Evolutionary conservation across 2,329 filamentous ascomycete genomes (phyloP).

Genomic region (Lecanicillium sp.): DNA sequence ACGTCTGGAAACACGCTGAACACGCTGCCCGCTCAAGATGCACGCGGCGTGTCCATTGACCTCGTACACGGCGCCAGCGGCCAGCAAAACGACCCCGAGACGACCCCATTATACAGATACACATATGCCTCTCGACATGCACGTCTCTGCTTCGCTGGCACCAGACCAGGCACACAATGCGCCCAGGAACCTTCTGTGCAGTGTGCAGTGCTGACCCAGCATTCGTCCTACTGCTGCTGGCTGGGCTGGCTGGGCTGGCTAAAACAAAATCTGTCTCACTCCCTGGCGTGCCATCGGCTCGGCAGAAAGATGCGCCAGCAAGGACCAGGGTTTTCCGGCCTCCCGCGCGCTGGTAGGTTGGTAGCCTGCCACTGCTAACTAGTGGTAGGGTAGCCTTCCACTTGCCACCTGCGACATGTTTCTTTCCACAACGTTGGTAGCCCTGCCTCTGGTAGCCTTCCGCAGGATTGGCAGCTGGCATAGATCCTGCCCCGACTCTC

Average conservation of each 20-base stretch:
- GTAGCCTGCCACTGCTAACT: neutral
- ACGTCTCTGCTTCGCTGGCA: neutral
- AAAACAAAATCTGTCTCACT: conserved; percentile 5
- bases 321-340: conserved; percentile 6
- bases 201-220: no score
- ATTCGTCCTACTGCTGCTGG: no score
- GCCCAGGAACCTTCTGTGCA: no score
- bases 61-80: conserved; percentile 6
- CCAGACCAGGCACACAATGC: neutral
- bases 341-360: neutral
- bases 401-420: neutral
- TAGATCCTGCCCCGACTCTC: no score
- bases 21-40: neutral
- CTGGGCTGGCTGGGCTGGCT: neutral
- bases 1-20: conserved; percentile 6
- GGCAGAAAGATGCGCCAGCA: conserved; percentile 12
- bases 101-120: neutral
- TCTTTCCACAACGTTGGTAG: neutral
- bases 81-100: no score
- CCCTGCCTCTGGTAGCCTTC: no score
- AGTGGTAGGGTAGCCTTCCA: neutral
- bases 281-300: conserved; percentile 10
- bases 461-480: no score
- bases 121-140: neutral
- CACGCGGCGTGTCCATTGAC: neutral